A percentile compares a stretch with the other conserved stretches of the same genome.
These are phyloP conservation scores for Phellopilus nigrolimitatus DNA, from an alignment of 1,284 basidiomycete species.

Conservation along the genomic window DNA sequence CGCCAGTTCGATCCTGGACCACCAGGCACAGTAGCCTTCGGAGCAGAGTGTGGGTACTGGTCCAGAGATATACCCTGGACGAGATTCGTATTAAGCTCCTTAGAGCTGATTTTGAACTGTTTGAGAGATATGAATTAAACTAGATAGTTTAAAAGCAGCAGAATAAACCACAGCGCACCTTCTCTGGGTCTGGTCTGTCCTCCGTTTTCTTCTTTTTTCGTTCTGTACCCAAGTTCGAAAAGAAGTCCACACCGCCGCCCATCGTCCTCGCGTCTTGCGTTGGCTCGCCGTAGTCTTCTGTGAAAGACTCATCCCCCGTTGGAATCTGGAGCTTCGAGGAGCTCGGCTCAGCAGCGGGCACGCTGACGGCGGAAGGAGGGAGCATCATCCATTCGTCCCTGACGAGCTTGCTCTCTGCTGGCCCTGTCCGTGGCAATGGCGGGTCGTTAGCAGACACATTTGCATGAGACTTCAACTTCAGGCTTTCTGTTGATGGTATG, in stretches of 20 bases:
- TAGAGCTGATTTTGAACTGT: constrained; percentile 59
- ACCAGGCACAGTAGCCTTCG: constrained; percentile 64
- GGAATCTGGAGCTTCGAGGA: constrained; percentile 25
- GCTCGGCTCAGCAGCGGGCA: constrained; percentile 27
- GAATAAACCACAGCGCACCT: too few species aligned
- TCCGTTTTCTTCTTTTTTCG: constrained; percentile 60
- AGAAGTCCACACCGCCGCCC: constrained; percentile 72
- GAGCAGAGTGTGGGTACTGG: constrained; percentile 46
- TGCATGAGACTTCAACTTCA: constrained; percentile 62
- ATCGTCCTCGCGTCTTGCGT: constrained; percentile 42
- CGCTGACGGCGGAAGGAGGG: constrained; percentile 31
- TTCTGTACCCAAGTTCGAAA: constrained; percentile 78
- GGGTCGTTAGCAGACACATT: constrained; percentile 39
- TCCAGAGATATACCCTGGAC: constrained; percentile 55
- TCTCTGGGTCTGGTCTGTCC: constrained; percentile 66
- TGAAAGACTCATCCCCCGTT: constrained; percentile 47
- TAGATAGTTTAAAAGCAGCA: too few species aligned
- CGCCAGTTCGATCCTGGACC: constrained; percentile 94
- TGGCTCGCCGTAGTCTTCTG: constrained; percentile 69
- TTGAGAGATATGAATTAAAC: constrained; percentile 12
- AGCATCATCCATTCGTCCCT: constrained; percentile 92
- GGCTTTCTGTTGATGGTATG: constrained; percentile 76
- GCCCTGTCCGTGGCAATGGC: constrained; percentile 38
- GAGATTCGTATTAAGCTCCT: constrained; percentile 80
- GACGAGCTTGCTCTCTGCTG: constrained; percentile 48